These are phyloP conservation scores for Aspergillus amoenus DNA, from an alignment of 2,329 filamentous ascomycete species.

Conservation along the genomic window DNA sequence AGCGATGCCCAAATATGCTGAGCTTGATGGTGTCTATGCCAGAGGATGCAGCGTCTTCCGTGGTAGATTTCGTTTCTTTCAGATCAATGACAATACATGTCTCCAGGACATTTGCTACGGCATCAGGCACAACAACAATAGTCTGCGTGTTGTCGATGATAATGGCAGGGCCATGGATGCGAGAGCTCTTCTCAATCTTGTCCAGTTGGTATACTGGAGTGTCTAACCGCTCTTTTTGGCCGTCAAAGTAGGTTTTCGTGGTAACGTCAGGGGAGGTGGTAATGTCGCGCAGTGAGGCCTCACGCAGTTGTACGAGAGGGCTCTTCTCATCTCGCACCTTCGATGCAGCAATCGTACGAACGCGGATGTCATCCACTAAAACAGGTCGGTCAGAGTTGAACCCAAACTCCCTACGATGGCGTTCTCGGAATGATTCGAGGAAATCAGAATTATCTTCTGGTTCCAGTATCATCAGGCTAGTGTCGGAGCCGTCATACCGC, in stretches of 20 bases:
- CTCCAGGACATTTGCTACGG: constrained; percentile 73
- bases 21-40: constrained; percentile 53
- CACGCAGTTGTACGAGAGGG: constrained; percentile 66
- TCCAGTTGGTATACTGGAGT: constrained; percentile 39
- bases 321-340: constrained; percentile 62
- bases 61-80: constrained; percentile 48
- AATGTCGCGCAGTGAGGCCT: constrained; percentile 55
- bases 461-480: constrained; percentile 52
- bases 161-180: constrained; percentile 68
- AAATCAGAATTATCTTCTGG: constrained; percentile 79
- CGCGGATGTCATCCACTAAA: constrained; percentile 84
- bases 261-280: constrained; percentile 54
- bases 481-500: constrained; percentile 53
- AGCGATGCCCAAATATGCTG: constrained; percentile 56
- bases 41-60: constrained; percentile 18
- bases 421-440: constrained; percentile 75
- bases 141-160: constrained; percentile 75
- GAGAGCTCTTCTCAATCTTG: constrained; percentile 33
- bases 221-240: constrained; percentile 27
- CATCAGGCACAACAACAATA: constrained; percentile 79
- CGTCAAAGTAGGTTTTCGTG: constrained; percentile 39
- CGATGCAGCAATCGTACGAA: constrained; percentile 74
- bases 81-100: constrained; percentile 90
- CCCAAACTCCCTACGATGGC: constrained; percentile 88
- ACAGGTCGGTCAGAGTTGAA: constrained; percentile 84